Conservation (phyloP, 78 protist species). For the Emiliania huxleyi region DNA sequence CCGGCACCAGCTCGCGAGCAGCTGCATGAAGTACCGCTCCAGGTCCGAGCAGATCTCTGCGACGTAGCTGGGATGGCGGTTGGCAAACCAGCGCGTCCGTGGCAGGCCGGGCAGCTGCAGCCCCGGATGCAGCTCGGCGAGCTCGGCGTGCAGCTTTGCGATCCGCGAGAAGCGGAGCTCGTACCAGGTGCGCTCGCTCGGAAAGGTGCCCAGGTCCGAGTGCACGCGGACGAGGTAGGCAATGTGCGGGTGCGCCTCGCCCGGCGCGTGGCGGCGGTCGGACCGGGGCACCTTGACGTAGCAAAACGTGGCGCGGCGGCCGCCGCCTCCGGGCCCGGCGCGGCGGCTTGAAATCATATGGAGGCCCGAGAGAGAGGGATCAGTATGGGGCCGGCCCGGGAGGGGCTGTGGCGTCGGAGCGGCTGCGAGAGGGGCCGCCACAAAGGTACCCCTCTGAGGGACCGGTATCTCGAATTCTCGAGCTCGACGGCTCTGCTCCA, state of each 20-base stretch:
- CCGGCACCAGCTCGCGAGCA: not conserved
- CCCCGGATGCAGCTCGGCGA: not conserved
- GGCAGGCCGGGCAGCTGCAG: not conserved
- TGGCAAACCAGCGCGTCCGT: not conserved
- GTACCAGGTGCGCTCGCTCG: not conserved
- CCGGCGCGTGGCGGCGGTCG: not conserved
- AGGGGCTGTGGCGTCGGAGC: no score
- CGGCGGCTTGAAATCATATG: no score
- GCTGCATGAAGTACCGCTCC: not conserved
- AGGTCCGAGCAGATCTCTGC: not conserved
- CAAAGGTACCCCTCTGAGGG: no score
- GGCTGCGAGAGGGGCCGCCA: no score
- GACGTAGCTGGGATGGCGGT: not conserved
- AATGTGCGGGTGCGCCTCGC: not conserved
- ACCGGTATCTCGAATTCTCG: no score
- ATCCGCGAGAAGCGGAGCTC: not conserved
- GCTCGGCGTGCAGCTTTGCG: not conserved
- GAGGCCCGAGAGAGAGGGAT: no score
- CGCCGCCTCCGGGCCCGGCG: no score
- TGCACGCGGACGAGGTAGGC: not conserved
- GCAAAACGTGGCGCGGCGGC: not conserved
- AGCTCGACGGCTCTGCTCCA: no score
- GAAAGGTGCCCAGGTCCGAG: not conserved
- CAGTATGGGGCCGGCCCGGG: no score
- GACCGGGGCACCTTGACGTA: not conserved